Conservation (phyloP, 139 green algal species). For the Raphidocelis subcapitata region DNA sequence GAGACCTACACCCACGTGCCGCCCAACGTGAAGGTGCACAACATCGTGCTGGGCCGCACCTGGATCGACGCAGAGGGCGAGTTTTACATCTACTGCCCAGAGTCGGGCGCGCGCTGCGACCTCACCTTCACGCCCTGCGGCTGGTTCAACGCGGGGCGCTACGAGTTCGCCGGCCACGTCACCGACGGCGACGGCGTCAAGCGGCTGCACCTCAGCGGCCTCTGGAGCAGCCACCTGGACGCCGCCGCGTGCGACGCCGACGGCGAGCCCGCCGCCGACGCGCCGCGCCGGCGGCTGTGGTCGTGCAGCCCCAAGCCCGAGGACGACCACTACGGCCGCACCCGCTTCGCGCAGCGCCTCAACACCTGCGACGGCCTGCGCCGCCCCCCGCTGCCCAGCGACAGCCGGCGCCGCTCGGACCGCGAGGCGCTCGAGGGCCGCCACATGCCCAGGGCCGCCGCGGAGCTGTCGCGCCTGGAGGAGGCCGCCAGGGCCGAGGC, state of each 20-base stretch:
- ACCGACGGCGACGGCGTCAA: conserved; percentile 50
- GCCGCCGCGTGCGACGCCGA: conserved; percentile 67
- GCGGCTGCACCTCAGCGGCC: conserved; percentile 68
- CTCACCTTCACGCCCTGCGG: conserved; percentile 91
- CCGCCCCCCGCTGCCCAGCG: conserved; percentile 60
- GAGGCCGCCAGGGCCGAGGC: conserved; percentile 78
- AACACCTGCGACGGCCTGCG: conserved; percentile 59
- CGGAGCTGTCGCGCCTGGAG: conserved; percentile 77
- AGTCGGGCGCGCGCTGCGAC: conserved; percentile 67
- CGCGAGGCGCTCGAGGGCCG: conserved; percentile 55
- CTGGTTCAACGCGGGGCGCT: conserved; percentile 86
- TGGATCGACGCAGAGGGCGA: conserved; percentile 93
- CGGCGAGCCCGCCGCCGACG: conserved; percentile 56
- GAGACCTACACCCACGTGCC: conserved; percentile 83
- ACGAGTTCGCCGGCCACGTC: conserved; percentile 68
- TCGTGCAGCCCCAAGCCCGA: conserved; percentile 67
- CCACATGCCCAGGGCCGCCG: conserved; percentile 50
- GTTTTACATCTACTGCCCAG: conserved; percentile 77
- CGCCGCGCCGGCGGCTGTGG: conserved; percentile 69
- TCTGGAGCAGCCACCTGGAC: conserved; percentile 84
- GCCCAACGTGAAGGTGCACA: conserved; percentile 87
- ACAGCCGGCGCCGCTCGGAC: conserved; percentile 73
- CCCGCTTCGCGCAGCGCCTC: conserved; percentile 82
- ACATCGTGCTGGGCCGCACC: conserved; percentile 89
- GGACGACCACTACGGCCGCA: conserved; percentile 90